Base-by-base conservation (phyloP, 2,329 filamentous ascomycete genomes). In the Thielaviopsis musarum region DNA sequence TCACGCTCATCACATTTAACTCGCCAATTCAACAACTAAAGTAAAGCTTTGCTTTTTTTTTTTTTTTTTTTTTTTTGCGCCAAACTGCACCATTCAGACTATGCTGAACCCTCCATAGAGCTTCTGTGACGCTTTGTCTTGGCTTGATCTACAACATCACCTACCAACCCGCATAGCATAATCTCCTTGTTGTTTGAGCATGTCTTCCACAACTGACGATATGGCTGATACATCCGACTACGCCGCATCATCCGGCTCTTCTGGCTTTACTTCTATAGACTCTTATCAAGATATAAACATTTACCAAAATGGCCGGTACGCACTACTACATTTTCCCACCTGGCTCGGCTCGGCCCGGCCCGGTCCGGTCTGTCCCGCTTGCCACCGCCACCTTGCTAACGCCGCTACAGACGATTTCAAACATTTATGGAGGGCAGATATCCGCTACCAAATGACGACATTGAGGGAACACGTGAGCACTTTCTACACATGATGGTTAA, bases 381-480 rank as follows among this genome's bases (percentile, higher is more conserved):
- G 15, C 17, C 4, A 4, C 49, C 24, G 24, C 24, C 24, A 26
- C 24, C 24, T 26, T 6, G 54, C 48, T 28, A 58, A 26, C 22
- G 41, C 26, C 34, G n/a, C 52, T 48, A 38, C 38, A 76, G 77
- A 61, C 72, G 76, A 48, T 79, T 78, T 63, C 76, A 79, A 64
- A 71, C 70, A 30, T 76, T 75, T 62, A 67, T 73, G 2, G 70
- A 72, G 38, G 74, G 72, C 9, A 69, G 73, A 54, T 79, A 78
- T 63, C 75, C 75, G 30, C 65, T 78, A 19, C 76, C 76, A n/a
- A 79, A 79, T 63, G 76, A 79, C 61, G 75, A 78, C 28, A 68
- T 69, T 7, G 77, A 80, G 63, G 73, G 74, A 62, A 70, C 72
- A 54, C 72, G 77, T 12, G 75, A 80, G 59, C 70, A 73, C 30